Base-by-base conservation (phyloP, 2,329 filamentous ascomycete genomes). In the Plenodomus lindquistii region DNA sequence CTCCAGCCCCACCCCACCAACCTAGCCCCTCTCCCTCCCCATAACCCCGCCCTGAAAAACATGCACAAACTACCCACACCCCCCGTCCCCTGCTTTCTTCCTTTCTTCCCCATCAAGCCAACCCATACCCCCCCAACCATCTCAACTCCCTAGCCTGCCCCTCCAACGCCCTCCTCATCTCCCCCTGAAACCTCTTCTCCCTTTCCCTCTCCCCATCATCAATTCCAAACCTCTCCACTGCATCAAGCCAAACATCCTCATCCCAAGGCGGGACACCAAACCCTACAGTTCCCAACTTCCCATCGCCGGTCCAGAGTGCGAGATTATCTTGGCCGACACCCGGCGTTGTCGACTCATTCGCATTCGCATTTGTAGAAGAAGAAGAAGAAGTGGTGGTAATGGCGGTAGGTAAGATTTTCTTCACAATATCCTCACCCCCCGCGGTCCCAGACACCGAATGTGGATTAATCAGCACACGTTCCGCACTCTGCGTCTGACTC, bases 251-350 rank as follows among this genome's bases (percentile, higher is more conserved):
- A 4, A 69, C 57, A 20, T 67, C 63, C 9, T 42, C 53, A 24
- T 57, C 53, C 55, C 73, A 66, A 46, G 60, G 47, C 42, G 60
- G 40, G 3, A 55, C 44, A 17, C 79, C 75, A 57, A 80, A 79
- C 0, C 74, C 73, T 13, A 95, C 71, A 48, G 94, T 77, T 0
- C 91, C 92, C 39, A 96, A 75, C 55, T 85, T 86, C 49, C 77
- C 77, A 35, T 96, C 91, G 16, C 91, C 92, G 0, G 91, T 96
- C 91, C 91, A 96, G 39, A 96, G 78, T 3, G 96, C 71, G 11
- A 97, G 72, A 60, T 93, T 87, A 62, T 91, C 85, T 34, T 72
- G 44, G 15, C 73, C 71, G 0, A 67, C 52, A 0, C 57, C 59
- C 1, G 35, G 34, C 15, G 13, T n/a, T 15, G 35, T 37, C 3